Conservation (phyloP, 805 yeast genomes). For the Myxozyma vanderwaltii region DNA sequence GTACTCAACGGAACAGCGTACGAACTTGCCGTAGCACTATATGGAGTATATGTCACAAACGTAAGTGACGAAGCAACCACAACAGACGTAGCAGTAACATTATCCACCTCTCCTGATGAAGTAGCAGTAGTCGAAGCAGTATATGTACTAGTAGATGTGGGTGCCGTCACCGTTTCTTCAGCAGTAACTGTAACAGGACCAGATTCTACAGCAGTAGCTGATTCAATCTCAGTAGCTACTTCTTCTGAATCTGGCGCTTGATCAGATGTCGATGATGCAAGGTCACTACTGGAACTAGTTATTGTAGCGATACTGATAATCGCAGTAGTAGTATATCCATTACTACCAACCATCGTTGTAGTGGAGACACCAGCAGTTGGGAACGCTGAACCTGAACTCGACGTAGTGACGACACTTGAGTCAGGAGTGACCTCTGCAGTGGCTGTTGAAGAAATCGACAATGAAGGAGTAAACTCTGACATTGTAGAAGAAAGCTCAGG, state of each 20-base stretch:
- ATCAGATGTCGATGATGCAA: neutral
- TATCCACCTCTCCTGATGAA: neutral
- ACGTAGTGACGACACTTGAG: no score
- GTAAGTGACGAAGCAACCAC: neutral
- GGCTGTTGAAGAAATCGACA: no score
- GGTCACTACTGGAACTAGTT: neutral
- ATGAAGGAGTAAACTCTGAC: no score
- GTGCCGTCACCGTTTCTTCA: neutral
- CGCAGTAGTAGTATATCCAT: slow-evolving; percentile 6
- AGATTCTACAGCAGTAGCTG: no score
- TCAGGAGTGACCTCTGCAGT: no score
- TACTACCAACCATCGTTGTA: slow-evolving; percentile 2
- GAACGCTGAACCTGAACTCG: neutral
- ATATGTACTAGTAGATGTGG: slow-evolving; percentile 5
- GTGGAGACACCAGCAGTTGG: slow-evolving; percentile 8
- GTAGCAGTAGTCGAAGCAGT: neutral
- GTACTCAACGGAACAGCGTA: no score
- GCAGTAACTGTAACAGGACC: neutral
- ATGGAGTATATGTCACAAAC: slow-evolving; percentile 12
- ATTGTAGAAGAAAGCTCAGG: no score
- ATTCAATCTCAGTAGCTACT: neutral
- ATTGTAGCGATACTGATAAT: slow-evolving; percentile 4
- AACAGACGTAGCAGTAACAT: neutral
- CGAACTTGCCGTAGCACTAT: slow-evolving; percentile 8
- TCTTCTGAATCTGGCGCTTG: no score